Conservation (phyloP, 805 yeast genomes). For the Saitoella complicata region DNA sequence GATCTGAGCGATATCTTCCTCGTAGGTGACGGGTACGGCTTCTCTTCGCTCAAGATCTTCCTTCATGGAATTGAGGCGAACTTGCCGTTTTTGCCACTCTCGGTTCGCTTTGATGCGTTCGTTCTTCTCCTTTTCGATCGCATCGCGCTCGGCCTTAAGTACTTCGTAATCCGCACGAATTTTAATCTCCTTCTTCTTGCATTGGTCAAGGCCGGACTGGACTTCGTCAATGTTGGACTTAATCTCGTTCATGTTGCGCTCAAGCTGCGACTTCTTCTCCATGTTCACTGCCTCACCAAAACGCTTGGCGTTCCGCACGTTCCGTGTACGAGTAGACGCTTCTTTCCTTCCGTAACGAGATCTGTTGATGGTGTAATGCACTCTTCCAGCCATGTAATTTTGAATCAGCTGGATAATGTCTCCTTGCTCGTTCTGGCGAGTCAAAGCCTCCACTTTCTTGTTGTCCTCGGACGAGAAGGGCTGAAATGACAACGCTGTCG, state of each 20-base stretch:
- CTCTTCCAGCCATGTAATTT: slow-evolving; percentile 45
- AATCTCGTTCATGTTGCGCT: slow-evolving; percentile 10
- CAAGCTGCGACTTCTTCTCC: slow-evolving; percentile 7
- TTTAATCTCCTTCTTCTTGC: too few relatives aligned
- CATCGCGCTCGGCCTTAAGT: too few relatives aligned
- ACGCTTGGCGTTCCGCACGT: slow-evolving; percentile 1
- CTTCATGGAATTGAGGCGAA: too few relatives aligned
- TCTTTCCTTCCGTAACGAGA: slow-evolving; percentile 55
- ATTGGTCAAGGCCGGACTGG: too few relatives aligned
- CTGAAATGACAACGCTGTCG: slow-evolving; percentile 46
- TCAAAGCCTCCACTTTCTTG: slow-evolving; percentile 19
- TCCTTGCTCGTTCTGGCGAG: slow-evolving; percentile 13
- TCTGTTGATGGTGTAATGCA: slow-evolving; percentile 31
- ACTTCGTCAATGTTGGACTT: slow-evolving; percentile 11
- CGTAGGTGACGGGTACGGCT: too few relatives aligned
- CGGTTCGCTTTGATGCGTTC: too few relatives aligned
- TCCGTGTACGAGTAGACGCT: slow-evolving; percentile 23
- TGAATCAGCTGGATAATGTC: slow-evolving; percentile 32
- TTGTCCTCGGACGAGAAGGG: slow-evolving; percentile 29
- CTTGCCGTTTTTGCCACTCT: too few relatives aligned
- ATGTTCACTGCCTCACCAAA: slow-evolving; percentile 1
- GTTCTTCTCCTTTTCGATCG: too few relatives aligned
- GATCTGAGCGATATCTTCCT: too few relatives aligned
- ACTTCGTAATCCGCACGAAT: too few relatives aligned
- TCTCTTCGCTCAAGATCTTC: too few relatives aligned